A percentile compares a stretch with the other conserved stretches of the same genome.
These are phyloP conservation scores for Trametes cingulata DNA, from an alignment of 768 basidiomycete species.

Conservation along the genomic window DNA sequence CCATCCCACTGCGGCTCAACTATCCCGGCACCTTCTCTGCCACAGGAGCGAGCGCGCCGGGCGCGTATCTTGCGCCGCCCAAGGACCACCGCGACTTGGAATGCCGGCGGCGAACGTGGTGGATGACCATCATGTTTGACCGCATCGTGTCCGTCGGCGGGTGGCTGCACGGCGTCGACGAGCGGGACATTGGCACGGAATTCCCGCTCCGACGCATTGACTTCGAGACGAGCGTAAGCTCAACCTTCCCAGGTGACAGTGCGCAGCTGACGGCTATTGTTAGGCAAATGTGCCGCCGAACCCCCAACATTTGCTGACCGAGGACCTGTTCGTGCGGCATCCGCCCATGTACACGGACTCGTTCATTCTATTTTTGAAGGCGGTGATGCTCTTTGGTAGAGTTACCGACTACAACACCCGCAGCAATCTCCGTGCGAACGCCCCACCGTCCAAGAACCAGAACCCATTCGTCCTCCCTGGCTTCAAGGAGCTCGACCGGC, in stretches of 20 bases:
- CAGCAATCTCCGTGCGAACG: conserved; percentile 65
- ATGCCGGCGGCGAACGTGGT: conserved; percentile 81
- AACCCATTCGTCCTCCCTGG: conserved; percentile 69
- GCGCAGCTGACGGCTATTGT: conserved; percentile 1
- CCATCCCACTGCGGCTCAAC: conserved; percentile 79
- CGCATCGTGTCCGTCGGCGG: conserved; percentile 70
- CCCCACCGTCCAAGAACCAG: conserved; percentile 67
- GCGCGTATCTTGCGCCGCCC: conserved; percentile 79
- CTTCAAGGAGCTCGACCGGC: conserved; percentile 68
- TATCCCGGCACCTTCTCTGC: conserved; percentile 79
- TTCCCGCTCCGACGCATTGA: conserved; percentile 74
- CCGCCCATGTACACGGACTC: conserved; percentile 80
- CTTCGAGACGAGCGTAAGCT: conserved; percentile 70
- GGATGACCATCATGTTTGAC: conserved; percentile 89
- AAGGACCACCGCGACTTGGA: conserved; percentile 76
- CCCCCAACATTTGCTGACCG: conserved; percentile 67
- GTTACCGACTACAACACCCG: conserved; percentile 87
- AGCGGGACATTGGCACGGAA: conserved; percentile 83
- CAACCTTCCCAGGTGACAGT: neutral
- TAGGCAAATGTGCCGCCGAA: conserved; percentile 47
- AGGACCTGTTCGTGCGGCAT: conserved; percentile 69
- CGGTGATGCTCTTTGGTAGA: conserved; percentile 80
- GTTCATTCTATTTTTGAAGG: conserved; percentile 78
- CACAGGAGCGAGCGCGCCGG: conserved; percentile 63
- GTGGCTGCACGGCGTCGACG: conserved; percentile 85